Conservation (phyloP, 2,329 filamentous ascomycete species). For the Boeremia exigua region DNA sequence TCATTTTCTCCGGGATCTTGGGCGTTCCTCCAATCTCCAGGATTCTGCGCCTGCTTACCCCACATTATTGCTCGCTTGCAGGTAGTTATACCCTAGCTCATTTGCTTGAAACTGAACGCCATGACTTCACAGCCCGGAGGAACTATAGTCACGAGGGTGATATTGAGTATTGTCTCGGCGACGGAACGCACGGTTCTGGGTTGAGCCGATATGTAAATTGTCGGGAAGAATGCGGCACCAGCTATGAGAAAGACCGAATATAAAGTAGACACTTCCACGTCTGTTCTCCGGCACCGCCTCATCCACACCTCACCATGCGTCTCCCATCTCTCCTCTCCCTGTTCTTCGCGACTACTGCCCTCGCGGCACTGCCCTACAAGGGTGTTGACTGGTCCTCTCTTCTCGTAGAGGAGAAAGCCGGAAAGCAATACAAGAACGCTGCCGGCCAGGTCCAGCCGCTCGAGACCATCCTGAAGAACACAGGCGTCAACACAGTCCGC, state of each 20-base stretch:
- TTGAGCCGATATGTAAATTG: background rate
- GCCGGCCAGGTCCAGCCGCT: constrained; percentile 61
- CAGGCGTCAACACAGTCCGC: constrained; percentile 72
- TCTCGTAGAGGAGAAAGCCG: constrained; percentile 66
- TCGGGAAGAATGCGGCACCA: background rate
- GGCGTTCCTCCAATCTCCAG: constrained; percentile 16
- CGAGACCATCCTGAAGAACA: constrained; percentile 66
- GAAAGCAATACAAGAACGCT: constrained; percentile 65
- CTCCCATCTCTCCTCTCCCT: constrained; percentile 29
- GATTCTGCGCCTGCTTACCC: constrained; percentile 1
- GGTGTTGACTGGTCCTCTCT: constrained; percentile 76
- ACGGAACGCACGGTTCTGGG: background rate
- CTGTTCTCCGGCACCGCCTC: background rate
- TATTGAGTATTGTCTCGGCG: background rate
- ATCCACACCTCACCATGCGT: constrained; percentile 31
- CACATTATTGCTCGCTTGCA: constrained; percentile 6
- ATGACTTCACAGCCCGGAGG: background rate
- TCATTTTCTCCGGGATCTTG: constrained; percentile 5
- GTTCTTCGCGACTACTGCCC: constrained; percentile 30
- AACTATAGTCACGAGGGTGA: background rate
- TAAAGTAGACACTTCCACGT: background rate
- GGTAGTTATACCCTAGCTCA: constrained; percentile 3
- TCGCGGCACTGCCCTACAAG: constrained; percentile 64
- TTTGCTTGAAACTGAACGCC: constrained; percentile 13
- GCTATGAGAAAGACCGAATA: background rate